A percentile compares a stretch with the other conserved stretches of the same genome.
Evolutionary conservation across 257 asterid species (phyloP).

Genomic region (Gentiana straminea): DNA sequence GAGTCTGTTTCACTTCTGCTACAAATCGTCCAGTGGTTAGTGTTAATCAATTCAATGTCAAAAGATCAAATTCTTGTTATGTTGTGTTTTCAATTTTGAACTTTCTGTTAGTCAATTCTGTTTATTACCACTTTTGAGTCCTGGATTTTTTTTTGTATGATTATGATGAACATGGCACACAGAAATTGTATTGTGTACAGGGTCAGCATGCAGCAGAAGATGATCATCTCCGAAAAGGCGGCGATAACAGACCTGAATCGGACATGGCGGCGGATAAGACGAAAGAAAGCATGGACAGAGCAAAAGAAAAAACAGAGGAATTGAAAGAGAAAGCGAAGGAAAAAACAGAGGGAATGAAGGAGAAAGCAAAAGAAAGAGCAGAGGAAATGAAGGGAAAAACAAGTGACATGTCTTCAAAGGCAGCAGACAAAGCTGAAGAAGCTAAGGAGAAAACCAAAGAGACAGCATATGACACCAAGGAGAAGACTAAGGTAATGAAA

Average conservation of each 20-base stretch:
- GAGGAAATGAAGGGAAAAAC: slow-evolving; percentile 23
- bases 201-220: slow-evolving; percentile 33
- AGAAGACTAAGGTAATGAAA: slow-evolving; percentile 19
- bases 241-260: slow-evolving; percentile 11
- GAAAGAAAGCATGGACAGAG: slow-evolving; percentile 17
- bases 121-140: too few species aligned
- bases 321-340: slow-evolving; percentile 19
- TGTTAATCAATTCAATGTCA: neutral
- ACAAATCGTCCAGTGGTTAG: slow-evolving; percentile 36
- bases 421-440: slow-evolving; percentile 15
- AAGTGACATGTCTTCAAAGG: slow-evolving; percentile 7
- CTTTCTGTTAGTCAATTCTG: too few species aligned
- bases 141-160: too few species aligned
- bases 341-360: slow-evolving; percentile 31
- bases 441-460: slow-evolving; percentile 9
- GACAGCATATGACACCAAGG: slow-evolving; percentile 21
- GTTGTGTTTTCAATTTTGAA: too few species aligned
- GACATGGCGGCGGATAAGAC: slow-evolving; percentile 9
- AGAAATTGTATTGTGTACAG: slow-evolving; percentile 9
- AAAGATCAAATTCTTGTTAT: too few species aligned
- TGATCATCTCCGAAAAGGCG: slow-evolving; percentile 17
- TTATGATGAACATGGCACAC: too few species aligned
- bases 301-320: slow-evolving; percentile 18
- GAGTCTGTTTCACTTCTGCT: slow-evolving; percentile 61
- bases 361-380: slow-evolving; percentile 16